Percentiles rank a stretch among this genome's conserved stretches.
These are phyloP conservation scores for Cryphonectria naterciae DNA, from an alignment of 2,329 filamentous ascomycete genomes.

Conservation along the genomic window DNA sequence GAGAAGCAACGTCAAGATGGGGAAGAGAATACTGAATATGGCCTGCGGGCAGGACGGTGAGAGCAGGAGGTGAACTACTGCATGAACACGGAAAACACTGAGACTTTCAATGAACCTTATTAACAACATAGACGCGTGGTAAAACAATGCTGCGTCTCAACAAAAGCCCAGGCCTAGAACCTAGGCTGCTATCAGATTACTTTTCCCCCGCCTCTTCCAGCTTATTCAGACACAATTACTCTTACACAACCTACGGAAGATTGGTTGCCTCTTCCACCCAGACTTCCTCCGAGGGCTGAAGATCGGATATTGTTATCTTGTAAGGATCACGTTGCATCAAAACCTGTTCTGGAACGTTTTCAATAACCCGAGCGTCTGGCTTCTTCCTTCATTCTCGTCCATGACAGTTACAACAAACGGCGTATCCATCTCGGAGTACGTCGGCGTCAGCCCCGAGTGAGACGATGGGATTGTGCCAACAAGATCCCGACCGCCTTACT, in stretches of 20 bases:
- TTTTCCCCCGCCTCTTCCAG: neutral
- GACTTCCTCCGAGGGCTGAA: conserved; percentile 3
- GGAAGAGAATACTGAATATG: neutral
- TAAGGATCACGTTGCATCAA: neutral
- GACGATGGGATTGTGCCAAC: neutral
- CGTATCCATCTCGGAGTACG: neutral
- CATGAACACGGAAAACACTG: neutral
- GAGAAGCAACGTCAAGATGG: neutral
- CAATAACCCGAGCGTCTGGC: neutral
- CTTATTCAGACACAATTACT: neutral
- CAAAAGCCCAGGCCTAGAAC: neutral
- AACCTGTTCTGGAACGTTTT: neutral
- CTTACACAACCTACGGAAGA: neutral
- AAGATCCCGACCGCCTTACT: neutral
- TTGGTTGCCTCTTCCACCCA: neutral
- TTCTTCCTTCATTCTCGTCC: neutral
- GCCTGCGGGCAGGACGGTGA: neutral
- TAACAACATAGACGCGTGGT: neutral
- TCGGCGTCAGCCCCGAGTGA: neutral
- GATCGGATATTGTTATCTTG: neutral
- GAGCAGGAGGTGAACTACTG: neutral
- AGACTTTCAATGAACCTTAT: neutral
- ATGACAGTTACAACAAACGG: neutral
- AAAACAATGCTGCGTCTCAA: neutral
- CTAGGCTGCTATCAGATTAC: neutral